Base-by-base conservation (phyloP, 1,284 basidiomycete species). In the Psilocybe mexicana region DNA sequence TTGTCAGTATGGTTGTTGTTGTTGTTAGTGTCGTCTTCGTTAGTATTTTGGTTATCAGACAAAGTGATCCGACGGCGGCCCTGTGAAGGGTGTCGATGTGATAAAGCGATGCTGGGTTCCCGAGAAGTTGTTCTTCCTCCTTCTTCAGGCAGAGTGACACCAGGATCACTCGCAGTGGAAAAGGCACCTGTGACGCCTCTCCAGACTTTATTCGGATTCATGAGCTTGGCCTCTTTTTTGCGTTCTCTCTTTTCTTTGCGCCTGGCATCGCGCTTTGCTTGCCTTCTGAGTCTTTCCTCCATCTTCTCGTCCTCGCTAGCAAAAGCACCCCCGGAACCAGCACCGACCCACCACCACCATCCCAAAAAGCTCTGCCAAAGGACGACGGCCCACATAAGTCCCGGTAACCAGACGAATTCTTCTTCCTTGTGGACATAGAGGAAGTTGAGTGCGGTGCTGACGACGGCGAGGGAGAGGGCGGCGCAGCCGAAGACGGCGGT, bases 281-380 rank as follows among this genome's bases (percentile, higher is more conserved):
- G 81, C 49, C 80, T 77, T 42, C 72, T 64, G 42, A 88, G 68
- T 52, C 86, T 79, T 55, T 90, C 86, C 49, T 77, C 67, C 36
- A 75, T 57, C 24, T 70, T 69, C 42, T 71, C 69, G 11, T 67
- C 71, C 11, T 64, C 64, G 30, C 49, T 80, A 75, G 14, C 86
- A 79, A 70, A 83, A 78, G 86, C 91, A 82, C 59, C 67, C 1
- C 75, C 77, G 60, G 74, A 78, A 2, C 94, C 94, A 1, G 92
- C 88, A 14, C 95, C 95, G 23, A 96, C 94, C 94, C 94, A 98
- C 94, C 94, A 96, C 94, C 94, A 96, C 92, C 93, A 96, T 0
- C 92, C 93, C 28, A 93, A 72, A 69, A 93, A 93, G 73, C 86
- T 92, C 77, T 97, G 94, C 94, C 94, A 96, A 14, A 96, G 82